Evolutionary conservation across 2,329 filamentous ascomycete genomes (phyloP).

Genomic region (Cladosporium phlei): DNA sequence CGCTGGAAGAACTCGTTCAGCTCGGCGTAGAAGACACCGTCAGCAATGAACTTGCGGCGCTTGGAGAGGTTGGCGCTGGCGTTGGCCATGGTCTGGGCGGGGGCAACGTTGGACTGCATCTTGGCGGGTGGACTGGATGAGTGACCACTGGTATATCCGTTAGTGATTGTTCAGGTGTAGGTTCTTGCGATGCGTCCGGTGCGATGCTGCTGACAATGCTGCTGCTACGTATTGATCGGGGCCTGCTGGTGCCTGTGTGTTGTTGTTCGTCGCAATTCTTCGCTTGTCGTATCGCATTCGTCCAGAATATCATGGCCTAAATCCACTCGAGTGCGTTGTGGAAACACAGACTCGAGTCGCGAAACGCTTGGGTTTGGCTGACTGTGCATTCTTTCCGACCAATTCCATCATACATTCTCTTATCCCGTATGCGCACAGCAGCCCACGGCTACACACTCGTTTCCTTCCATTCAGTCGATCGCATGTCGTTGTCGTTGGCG

Average conservation of each 20-base stretch:
- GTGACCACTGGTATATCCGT: constrained; percentile 8
- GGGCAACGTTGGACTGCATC: constrained; percentile 16
- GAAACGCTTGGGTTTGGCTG: too few relatives aligned
- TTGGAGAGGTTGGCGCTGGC: constrained; percentile 62
- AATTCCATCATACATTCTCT: too few relatives aligned
- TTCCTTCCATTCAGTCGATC: neutral
- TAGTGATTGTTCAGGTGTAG: constrained; percentile 3
- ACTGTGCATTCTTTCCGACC: too few relatives aligned
- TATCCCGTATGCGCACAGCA: neutral
- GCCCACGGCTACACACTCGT: neutral
- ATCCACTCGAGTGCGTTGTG: too few relatives aligned
- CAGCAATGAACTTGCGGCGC: constrained; percentile 69
- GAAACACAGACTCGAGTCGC: too few relatives aligned
- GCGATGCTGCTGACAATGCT: constrained; percentile 1
- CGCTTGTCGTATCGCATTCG: neutral
- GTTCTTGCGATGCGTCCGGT: neutral
- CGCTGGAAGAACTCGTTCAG: constrained; percentile 99
- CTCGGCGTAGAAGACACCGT: constrained; percentile 99
- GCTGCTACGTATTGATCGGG: constrained; percentile 1
- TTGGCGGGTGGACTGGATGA: constrained; percentile 15
- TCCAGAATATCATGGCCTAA: too few relatives aligned
- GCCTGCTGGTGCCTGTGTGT: neutral
- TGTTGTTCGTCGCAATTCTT: neutral
- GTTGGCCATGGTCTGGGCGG: constrained; percentile 23
- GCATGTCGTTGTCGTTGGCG: constrained; percentile 1